Conservation (phyloP, 805 yeast species). For the Ogataea pilisensis region DNA sequence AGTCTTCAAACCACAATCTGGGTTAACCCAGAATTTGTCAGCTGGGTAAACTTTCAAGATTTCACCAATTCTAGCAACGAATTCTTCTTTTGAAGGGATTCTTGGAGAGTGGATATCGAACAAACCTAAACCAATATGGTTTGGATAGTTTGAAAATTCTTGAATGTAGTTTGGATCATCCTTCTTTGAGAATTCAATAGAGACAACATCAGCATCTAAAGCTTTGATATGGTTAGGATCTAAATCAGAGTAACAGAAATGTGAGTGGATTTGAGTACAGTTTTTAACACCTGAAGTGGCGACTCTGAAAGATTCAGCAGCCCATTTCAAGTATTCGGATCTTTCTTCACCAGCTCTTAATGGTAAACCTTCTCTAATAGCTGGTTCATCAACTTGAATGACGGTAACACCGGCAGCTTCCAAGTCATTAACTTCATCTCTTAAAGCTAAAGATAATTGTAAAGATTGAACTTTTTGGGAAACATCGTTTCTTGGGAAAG, state of each 20-base stretch:
- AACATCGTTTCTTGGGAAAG: constrained; percentile 99
- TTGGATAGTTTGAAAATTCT: constrained; percentile 97
- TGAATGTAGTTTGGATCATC: constrained; percentile 97
- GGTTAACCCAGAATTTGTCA: constrained; percentile 99
- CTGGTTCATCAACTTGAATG: constrained; percentile 99
- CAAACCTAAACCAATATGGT: constrained; percentile 99
- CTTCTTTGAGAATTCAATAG: constrained; percentile 99
- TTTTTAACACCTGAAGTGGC: constrained; percentile 97
- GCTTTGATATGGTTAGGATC: constrained; percentile 99
- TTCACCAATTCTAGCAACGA: constrained; percentile 87
- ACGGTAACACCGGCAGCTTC: constrained; percentile 98
- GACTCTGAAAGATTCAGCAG: constrained; percentile 99
- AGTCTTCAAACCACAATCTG: constrained; percentile 99
- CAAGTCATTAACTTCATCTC: constrained; percentile 97
- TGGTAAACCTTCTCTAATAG: constrained; percentile 99
- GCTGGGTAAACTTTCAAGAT: constrained; percentile 97
- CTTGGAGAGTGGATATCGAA: constrained; percentile 99
- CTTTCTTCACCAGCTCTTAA: constrained; percentile 97
- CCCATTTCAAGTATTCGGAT: constrained; percentile 95
- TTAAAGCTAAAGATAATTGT: constrained; percentile 95
- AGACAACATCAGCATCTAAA: constrained; percentile 98
- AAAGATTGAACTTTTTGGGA: constrained; percentile 89
- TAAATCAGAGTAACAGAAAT: constrained; percentile 99
- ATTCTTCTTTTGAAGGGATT: constrained; percentile 97
- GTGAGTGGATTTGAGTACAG: constrained; percentile 97